Conservation (phyloP, 208 protist species). For the Novymonas esmeraldas region DNA sequence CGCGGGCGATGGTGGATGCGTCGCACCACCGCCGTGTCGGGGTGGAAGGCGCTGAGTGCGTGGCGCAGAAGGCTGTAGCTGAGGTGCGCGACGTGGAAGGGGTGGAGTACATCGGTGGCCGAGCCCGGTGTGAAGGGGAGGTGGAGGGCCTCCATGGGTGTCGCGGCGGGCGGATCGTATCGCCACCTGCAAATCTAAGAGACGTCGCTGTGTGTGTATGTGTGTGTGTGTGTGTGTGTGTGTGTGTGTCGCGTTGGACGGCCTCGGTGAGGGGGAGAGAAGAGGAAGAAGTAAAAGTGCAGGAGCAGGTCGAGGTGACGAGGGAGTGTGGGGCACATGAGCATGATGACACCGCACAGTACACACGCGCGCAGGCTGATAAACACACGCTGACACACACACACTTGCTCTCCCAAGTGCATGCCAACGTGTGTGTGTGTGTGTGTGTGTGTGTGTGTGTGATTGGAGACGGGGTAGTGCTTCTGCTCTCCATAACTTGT, state of each 20-base stretch:
- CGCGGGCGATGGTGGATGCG: constrained; percentile 31
- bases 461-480: background rate
- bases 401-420: background rate
- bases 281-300: background rate
- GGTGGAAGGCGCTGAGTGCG: constrained; percentile 54
- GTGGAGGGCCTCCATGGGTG: constrained; percentile 13
- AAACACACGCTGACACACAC: constrained; percentile 14
- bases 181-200: no score
- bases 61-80: constrained; percentile 41
- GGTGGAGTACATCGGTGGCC: constrained; percentile 51
- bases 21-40: constrained; percentile 61
- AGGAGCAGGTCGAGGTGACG: background rate
- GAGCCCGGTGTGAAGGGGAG: constrained; percentile 31
- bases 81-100: constrained; percentile 49
- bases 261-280: no score
- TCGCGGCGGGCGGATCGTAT: no score
- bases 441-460: background rate
- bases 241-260: no score
- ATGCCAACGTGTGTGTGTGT: background rate
- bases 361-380: no score
- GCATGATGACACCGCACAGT: no score
- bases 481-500: no score
- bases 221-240: background rate
- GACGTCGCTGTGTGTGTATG: background rate
- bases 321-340: no score